Evolutionary conservation across 805 yeast genomes (phyloP).

Genomic region (Pichia gijzeniarum): DNA sequence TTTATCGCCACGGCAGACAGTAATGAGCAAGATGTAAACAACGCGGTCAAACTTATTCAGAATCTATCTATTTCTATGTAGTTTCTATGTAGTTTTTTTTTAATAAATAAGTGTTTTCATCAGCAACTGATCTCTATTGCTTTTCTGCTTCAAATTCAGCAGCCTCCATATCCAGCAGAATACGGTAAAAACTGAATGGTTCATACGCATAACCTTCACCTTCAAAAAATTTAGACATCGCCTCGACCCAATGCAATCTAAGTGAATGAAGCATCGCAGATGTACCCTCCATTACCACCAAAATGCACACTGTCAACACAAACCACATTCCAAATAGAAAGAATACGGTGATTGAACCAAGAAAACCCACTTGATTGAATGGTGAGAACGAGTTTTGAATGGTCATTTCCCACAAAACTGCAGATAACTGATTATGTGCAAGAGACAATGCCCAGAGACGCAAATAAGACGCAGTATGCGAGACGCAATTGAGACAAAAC

Average conservation of each 20-base stretch:
- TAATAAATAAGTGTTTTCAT: background rate
- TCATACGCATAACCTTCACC: constrained; percentile 68
- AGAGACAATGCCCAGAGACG: constrained; percentile 75
- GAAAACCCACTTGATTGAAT: constrained; percentile 41
- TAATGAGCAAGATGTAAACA: too few relatives aligned
- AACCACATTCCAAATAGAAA: constrained; percentile 71
- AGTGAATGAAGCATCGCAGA: constrained; percentile 78
- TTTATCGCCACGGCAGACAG: too few relatives aligned
- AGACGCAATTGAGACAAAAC: constrained; percentile 71
- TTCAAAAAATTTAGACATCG: constrained; percentile 73
- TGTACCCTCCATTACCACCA: constrained; percentile 77
- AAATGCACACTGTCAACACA: constrained; percentile 56
- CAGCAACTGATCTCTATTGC: background rate
- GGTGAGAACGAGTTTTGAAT: constrained; percentile 49
- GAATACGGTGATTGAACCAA: constrained; percentile 53
- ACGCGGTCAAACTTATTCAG: background rate
- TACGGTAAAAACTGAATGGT: constrained; percentile 48
- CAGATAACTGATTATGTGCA: constrained; percentile 74
- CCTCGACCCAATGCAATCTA: constrained; percentile 77
- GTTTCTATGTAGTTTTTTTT: background rate
- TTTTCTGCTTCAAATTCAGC: constrained; percentile 9
- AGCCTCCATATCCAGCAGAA: constrained; percentile 18
- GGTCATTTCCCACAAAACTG: constrained; percentile 75
- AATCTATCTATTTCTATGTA: background rate
- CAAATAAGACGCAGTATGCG: constrained; percentile 73